Evolutionary conservation across 1,139 yeast genomes (phyloP).

Genomic region (Hyphopichia burtonii): DNA sequence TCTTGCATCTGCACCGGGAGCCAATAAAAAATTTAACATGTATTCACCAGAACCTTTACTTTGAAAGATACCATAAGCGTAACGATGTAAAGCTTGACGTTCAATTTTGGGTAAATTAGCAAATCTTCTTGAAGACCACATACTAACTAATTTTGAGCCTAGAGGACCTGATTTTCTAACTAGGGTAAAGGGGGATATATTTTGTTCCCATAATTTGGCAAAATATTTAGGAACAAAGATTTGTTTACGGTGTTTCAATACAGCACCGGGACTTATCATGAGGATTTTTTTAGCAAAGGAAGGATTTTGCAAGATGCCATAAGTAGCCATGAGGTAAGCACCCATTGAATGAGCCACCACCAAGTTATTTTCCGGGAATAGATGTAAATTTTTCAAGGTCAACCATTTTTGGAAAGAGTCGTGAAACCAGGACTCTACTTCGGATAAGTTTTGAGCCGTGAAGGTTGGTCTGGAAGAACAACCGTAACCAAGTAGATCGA

Average conservation of each 20-base stretch:
- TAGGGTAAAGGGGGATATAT: slow-evolving; percentile 67
- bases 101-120: slow-evolving; percentile 45
- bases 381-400: slow-evolving; percentile 23
- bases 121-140: slow-evolving; percentile 74
- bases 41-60: slow-evolving; percentile 77
- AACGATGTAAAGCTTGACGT: slow-evolving; percentile 52
- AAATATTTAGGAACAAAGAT: slow-evolving; percentile 63
- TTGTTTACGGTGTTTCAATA: slow-evolving; percentile 43
- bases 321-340: slow-evolving; percentile 52
- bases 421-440: slow-evolving; percentile 54
- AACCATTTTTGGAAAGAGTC: slow-evolving; percentile 51
- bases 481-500: slow-evolving; percentile 76
- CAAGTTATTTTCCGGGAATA: slow-evolving; percentile 32
- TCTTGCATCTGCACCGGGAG: slow-evolving; percentile 77
- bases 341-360: slow-evolving; percentile 66
- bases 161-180: slow-evolving; percentile 64
- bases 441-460: slow-evolving; percentile 23
- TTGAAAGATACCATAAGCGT: slow-evolving; percentile 69
- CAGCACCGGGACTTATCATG: slow-evolving; percentile 67
- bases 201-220: slow-evolving; percentile 63
- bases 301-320: slow-evolving; percentile 44
- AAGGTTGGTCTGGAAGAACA: slow-evolving; percentile 66
- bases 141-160: slow-evolving; percentile 71
- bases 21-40: slow-evolving; percentile 62
- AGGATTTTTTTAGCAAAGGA: slow-evolving; percentile 45